Base-by-base conservation (phyloP, 192 early-diverging fungal species). In the Geosiphon pyriformis region DNA sequence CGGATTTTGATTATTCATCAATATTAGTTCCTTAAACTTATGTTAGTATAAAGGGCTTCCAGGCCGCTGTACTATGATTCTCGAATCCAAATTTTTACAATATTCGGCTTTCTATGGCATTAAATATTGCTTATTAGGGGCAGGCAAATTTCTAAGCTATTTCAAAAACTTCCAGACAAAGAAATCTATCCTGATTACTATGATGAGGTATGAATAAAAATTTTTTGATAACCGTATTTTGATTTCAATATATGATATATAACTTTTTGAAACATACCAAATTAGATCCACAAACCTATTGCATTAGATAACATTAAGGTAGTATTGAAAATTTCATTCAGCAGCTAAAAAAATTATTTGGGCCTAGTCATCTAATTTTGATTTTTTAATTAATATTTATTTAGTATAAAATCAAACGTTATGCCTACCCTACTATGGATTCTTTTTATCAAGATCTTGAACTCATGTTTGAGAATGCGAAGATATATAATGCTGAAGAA, bases 131-230 rank as follows among this genome's bases (percentile, higher is more conserved):
- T n/a, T n/a, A n/a, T n/a, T 34, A 84, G 80, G 47, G 77, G 86
- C 4, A 82, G 87, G n/a, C 70, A 79, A 20, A 73, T 91, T 31
- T 74, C 88, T 31, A 89, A 92, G 49, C 76, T 87, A 42, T 98
- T 96, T 70, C 76, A 90, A 31, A 83, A 90, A 22, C 71, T 95
- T 3, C 94, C 94, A 0, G 78, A 82, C 60, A 74, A 80, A 55
- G 78, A 83, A 26, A 83, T 88, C 29, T 98, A 94, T 71, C 94
- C 94, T 0, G 96, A 98, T 67, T 98, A 96, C 72, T 96, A 92
- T 69, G 81, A 83, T 29, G 80, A 72, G n/a, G n/a, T n/a, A n/a
- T n/a, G n/a, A n/a, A n/a, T 47, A 68, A 69, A 70, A 48, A n/a
- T 59, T n/a, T n/a, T n/a, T n/a, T n/a, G n/a, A n/a, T n/a, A n/a